Conservation (phyloP, 257 asterid genomes). For the Fraxinus quadrangulata region DNA sequence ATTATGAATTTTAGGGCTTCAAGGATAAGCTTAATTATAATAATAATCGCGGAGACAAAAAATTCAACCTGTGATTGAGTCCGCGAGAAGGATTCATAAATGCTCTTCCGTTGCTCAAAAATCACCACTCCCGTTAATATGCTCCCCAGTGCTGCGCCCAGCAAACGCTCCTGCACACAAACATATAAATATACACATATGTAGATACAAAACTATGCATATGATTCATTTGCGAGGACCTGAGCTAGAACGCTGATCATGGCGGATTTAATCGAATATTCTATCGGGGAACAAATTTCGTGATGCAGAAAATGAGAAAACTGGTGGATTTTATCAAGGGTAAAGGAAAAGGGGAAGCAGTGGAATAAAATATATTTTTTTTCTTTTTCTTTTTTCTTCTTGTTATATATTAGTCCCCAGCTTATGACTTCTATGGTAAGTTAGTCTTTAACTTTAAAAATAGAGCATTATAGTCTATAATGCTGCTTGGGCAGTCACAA, state of each 20-base stretch:
- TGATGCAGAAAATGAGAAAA: not conserved
- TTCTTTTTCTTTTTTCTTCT: no score
- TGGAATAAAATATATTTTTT: not conserved
- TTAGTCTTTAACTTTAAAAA: not conserved
- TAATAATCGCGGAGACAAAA: not conserved
- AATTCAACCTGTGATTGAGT: conserved; percentile 42
- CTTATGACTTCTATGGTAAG: not conserved
- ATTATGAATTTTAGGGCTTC: conserved; percentile 14
- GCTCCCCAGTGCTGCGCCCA: conserved; percentile 79
- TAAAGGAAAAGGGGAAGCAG: not conserved
- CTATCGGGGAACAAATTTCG: not conserved
- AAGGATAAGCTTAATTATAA: not conserved
- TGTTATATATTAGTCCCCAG: not conserved
- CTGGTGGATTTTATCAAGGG: not conserved
- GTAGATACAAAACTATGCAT: not conserved
- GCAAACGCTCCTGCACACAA: conserved; percentile 71
- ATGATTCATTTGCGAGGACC: conserved; percentile 34
- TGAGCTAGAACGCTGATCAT: conserved; percentile 88
- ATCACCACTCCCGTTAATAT: conserved; percentile 51
- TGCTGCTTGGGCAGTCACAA: not conserved
- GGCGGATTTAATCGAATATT: conserved; percentile 15
- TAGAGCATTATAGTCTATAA: not conserved
- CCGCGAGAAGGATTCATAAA: conserved; percentile 52
- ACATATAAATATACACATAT: not conserved
- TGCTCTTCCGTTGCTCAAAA: conserved; percentile 62